A percentile compares a stretch with the other conserved stretches of the same genome.
Conservation (phyloP, 805 yeast species). For the Candida tammaniensis region DNA sequence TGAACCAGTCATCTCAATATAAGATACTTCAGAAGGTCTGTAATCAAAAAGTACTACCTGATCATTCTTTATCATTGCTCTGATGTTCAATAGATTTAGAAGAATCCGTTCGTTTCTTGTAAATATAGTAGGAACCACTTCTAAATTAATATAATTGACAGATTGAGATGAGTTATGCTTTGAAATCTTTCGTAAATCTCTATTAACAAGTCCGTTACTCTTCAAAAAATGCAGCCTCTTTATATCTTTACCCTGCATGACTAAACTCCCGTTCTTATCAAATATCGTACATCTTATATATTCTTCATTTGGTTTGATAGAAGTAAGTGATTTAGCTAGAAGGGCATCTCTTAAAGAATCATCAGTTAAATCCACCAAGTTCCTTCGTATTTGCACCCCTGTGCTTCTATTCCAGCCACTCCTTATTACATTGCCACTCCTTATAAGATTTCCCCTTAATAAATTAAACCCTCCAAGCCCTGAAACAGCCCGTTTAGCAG, state of each 20-base stretch:
- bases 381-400: too few relatives aligned
- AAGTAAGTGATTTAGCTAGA: conserved; percentile 18
- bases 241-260: conserved; percentile 44
- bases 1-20: conserved; percentile 7
- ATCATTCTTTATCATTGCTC: conserved; percentile 53
- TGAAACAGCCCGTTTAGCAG: too few relatives aligned
- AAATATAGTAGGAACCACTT: conserved; percentile 56
- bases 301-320: conserved; percentile 26
- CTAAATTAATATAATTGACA: conserved; percentile 28
- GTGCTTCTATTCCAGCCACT: too few relatives aligned
- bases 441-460: too few relatives aligned
- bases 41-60: conserved; percentile 45
- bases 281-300: conserved; percentile 49
- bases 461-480: too few relatives aligned
- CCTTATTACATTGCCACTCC: too few relatives aligned
- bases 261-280: conserved; percentile 42
- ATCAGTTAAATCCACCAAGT: conserved; percentile 1
- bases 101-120: conserved; percentile 47
- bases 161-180: conserved; percentile 19
- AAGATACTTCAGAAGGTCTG: conserved; percentile 17
- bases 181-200: conserved; percentile 58
- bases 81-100: conserved; percentile 46
- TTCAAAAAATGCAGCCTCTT: conserved; percentile 42
- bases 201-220: conserved; percentile 47
- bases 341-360: conserved; percentile 16